Percentiles rank a stretch among this genome's conserved stretches.
phyloP scores from a whole-genome alignment of 441 rosid species.

The Arabidopsis hybrid region DNA sequence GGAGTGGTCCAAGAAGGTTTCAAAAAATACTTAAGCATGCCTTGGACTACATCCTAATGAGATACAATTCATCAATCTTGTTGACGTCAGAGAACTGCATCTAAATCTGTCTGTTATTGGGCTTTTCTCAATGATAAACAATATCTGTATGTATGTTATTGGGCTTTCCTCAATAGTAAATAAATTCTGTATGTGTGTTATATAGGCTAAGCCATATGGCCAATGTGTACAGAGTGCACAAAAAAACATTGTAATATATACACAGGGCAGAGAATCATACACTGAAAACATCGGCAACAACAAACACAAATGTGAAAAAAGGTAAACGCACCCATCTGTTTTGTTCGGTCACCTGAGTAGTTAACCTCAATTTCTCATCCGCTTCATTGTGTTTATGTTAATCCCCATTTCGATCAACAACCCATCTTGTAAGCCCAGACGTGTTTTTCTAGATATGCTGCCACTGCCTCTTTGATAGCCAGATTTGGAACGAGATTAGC shows the following conservation, averaged over 20 bases:
- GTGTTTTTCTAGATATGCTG: constrained; percentile 71
- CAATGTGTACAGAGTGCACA: neutral
- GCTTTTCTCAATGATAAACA: too few relatives aligned
- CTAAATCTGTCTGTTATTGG: too few relatives aligned
- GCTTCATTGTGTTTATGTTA: constrained; percentile 14
- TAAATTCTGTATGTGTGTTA: neutral
- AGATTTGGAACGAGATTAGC: constrained; percentile 74
- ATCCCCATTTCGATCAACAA: constrained; percentile 16
- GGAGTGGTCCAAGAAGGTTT: neutral
- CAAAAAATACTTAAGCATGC: neutral
- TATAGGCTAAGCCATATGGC: neutral
- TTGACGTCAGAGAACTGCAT: neutral
- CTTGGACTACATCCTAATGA: neutral
- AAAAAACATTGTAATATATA: constrained; percentile 6
- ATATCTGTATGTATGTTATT: too few relatives aligned
- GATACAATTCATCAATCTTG: neutral
- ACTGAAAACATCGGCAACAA: neutral
- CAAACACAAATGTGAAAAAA: neutral
- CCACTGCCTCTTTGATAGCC: constrained; percentile 90
- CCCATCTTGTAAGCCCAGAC: constrained; percentile 80
- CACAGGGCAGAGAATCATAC: constrained; percentile 31
- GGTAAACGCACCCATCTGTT: constrained; percentile 5
- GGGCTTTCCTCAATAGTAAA: neutral
- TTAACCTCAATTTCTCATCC: neutral
- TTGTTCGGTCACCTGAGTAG: constrained; percentile 11